phyloP scores from a whole-genome alignment of 345 rosid genomes.

The Rubroshorea leprosula region DNA sequence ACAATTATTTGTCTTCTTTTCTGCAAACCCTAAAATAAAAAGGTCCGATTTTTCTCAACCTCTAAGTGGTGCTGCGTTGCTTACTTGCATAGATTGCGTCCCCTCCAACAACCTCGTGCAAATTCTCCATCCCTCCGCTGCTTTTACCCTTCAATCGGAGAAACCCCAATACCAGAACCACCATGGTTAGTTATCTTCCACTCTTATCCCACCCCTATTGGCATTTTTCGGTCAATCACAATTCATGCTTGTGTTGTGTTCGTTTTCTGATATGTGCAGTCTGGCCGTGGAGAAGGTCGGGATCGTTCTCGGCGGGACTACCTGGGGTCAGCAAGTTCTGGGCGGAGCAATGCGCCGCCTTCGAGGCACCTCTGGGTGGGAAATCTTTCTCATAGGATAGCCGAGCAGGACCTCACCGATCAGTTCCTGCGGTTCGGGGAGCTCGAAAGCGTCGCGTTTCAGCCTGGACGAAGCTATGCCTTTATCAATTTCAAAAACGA shows the following conservation, averaged over 20 bases:
- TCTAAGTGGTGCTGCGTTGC: no score
- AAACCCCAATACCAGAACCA: no score
- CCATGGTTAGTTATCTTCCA: background rate
- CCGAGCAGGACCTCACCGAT: conserved; percentile 46
- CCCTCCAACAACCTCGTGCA: no score
- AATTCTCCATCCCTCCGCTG: no score
- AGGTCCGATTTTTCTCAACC: no score
- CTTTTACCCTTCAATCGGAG: no score
- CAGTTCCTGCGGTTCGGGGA: conserved; percentile 63
- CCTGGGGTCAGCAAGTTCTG: conserved; percentile 12
- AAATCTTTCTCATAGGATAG: conserved; percentile 60
- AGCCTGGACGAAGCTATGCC: conserved; percentile 77
- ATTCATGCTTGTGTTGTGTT: background rate
- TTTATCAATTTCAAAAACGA: conserved; percentile 59
- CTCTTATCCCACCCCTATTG: conserved; percentile 2
- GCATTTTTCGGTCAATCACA: background rate
- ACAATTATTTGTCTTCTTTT: no score
- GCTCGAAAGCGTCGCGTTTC: conserved; percentile 75
- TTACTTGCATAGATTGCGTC: no score
- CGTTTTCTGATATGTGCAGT: conserved; percentile 18
- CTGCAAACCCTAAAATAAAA: no score
- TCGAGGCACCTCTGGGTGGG: conserved; percentile 96
- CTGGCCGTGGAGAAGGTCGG: conserved; percentile 35
- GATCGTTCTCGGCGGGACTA: conserved; percentile 39
- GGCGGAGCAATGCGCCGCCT: conserved; percentile 50